A percentile compares a stretch with the other conserved stretches of the same genome.
phyloP scores from a whole-genome alignment of 2,329 filamentous ascomycete genomes.

The Aspergillus sp. region DNA sequence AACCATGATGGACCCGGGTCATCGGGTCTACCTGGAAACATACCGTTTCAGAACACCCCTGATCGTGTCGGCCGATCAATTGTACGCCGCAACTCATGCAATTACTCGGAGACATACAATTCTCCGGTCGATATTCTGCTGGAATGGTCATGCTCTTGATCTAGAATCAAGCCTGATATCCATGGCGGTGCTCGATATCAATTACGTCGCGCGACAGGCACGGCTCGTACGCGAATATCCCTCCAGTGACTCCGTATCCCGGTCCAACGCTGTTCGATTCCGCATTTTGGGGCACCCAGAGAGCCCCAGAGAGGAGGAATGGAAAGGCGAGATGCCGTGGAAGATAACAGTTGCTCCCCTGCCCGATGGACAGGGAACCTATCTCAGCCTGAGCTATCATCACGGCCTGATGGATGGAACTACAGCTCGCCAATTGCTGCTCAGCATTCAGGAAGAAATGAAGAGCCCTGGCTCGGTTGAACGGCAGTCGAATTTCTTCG shows the following conservation, averaged over 20 bases:
- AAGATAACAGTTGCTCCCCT: not conserved
- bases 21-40: constrained; percentile 2
- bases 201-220: not conserved
- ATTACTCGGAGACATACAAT: not conserved
- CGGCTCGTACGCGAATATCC: not conserved
- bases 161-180: not conserved
- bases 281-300: too few species aligned
- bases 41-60: constrained; percentile 3
- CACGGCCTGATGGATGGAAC: constrained; percentile 2
- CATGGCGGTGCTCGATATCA: not conserved
- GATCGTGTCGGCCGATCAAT: not conserved
- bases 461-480: not conserved
- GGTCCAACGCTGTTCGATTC: too few species aligned
- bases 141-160: not conserved
- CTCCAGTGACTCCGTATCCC: too few species aligned
- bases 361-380: not conserved
- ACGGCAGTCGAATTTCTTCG: too few species aligned
- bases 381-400: constrained; percentile 4
- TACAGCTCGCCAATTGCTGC: constrained; percentile 1
- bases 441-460: not conserved
- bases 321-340: constrained; percentile 5
- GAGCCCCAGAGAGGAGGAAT: not conserved
- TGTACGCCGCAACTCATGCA: not conserved
- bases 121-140: constrained; percentile 4
- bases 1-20: not conserved